phyloP scores from a whole-genome alignment of 768 basidiomycete genomes.

The Steccherinum ochraceum region DNA sequence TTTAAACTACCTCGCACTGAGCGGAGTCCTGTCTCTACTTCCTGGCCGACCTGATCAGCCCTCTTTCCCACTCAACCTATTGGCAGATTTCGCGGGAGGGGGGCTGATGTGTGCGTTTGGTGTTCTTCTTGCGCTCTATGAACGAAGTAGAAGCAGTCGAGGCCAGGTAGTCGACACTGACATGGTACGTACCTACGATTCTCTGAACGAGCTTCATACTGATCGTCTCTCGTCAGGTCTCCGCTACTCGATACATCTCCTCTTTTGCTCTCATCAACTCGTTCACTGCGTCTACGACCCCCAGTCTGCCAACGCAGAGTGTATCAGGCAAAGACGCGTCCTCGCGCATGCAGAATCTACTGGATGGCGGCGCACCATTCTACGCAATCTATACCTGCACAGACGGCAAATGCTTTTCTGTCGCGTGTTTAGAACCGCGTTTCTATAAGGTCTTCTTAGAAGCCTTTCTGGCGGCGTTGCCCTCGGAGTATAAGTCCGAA shows the following conservation, averaged over 20 bases:
- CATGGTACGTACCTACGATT: slow-evolving; percentile 57
- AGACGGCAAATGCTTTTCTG: slow-evolving; percentile 69
- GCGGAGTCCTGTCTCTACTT: slow-evolving; percentile 67
- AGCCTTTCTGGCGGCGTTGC: slow-evolving; percentile 45
- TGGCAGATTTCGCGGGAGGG: slow-evolving; percentile 82
- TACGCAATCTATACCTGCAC: slow-evolving; percentile 70
- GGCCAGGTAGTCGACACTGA: slow-evolving; percentile 74
- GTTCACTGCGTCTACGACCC: slow-evolving; percentile 9
- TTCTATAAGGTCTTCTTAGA: slow-evolving; percentile 63
- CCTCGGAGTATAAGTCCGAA: slow-evolving; percentile 27
- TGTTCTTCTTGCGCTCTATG: slow-evolving; percentile 68
- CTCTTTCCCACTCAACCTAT: slow-evolving; percentile 64
- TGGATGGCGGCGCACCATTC: slow-evolving; percentile 77
- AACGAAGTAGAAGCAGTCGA: slow-evolving; percentile 54
- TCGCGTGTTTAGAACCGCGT: slow-evolving; percentile 69
- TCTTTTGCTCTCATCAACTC: slow-evolving; percentile 58
- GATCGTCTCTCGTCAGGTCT: slow-evolving; percentile 42
- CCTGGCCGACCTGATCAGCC: slow-evolving; percentile 62
- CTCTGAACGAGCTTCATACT: background rate
- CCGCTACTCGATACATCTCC: slow-evolving; percentile 73
- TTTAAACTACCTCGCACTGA: slow-evolving; percentile 78
- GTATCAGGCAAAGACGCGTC: background rate
- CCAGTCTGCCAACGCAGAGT: background rate
- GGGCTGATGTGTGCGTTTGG: slow-evolving; percentile 67
- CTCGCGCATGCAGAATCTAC: slow-evolving; percentile 33